Conservation (phyloP, 257 asterid genomes). For the Oldenlandia corymbosa region DNA sequence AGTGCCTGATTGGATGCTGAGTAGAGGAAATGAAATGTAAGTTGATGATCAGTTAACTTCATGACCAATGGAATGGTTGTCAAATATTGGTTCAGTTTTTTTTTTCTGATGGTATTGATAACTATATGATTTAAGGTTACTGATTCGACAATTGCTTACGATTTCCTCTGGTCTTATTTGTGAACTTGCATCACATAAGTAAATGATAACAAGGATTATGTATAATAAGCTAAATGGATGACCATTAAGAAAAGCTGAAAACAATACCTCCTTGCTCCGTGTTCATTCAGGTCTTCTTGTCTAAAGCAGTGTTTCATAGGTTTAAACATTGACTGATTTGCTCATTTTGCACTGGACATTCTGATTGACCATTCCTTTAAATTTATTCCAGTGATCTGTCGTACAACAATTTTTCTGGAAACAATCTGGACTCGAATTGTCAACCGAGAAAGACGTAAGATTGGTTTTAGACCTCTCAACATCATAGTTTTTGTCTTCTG, state of each 20-base stretch:
- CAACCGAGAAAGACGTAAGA: slow-evolving; percentile 4
- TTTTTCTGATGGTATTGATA: background rate
- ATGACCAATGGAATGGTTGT: background rate
- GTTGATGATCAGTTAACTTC: background rate
- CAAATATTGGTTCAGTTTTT: background rate
- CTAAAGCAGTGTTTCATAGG: too few species aligned
- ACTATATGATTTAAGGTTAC: too few species aligned
- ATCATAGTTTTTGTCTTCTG: background rate
- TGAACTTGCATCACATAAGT: too few species aligned
- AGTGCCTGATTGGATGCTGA: slow-evolving; percentile 16
- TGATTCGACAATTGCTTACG: too few species aligned
- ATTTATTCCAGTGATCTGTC: slow-evolving; percentile 16
- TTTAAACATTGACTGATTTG: too few species aligned
- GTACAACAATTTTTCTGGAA: slow-evolving; percentile 13
- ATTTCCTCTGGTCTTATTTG: too few species aligned
- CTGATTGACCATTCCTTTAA: slow-evolving; percentile 1
- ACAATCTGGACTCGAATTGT: background rate
- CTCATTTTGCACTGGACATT: background rate
- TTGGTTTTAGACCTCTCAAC: background rate
- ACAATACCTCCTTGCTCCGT: too few species aligned
- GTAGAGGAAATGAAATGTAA: background rate
- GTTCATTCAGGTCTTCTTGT: too few species aligned
- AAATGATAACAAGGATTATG: too few species aligned
- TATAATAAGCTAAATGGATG: background rate
- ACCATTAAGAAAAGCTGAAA: background rate